Evolutionary conservation across 2,329 filamentous ascomycete species (phyloP), one percentile per base, ranked within the genome.

Genomic region (Aspergillus glaucus): DNA sequence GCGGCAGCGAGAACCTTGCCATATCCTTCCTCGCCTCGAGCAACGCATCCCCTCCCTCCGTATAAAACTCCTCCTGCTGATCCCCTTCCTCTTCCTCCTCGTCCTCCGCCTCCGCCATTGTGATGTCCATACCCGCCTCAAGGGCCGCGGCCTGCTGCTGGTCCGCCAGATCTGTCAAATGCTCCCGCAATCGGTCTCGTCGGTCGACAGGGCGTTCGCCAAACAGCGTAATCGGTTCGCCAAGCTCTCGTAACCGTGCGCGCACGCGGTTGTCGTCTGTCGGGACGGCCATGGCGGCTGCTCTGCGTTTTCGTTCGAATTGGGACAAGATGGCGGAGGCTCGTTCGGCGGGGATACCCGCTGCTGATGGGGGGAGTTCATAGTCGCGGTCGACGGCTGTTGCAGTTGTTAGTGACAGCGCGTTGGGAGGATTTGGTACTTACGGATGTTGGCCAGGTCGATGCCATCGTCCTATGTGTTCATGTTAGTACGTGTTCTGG

Each of bases 41-140:
- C 21, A 98, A 75, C 37, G 85, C 84, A 3, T 81, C 76, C 1
- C 84, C 81, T 3, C 93, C 93, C 59, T 87, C 80, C 0, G 92
- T 95, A 67, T 96, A 98, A 68, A 96, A 98, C 60, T 98, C 93
- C 63, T 97, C 90, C 56, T 94, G 87, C 58, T 85, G 82, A 46
- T 91, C 88, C 2, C 78, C 84, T 44, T 81, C 83, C 15, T 83
- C 82, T 4, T 81, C 82, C 2, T 81, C 81, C 0, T n/a, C 37
- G n/a, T 74, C 77, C 15, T 67, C 71, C 6, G 62, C 63, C 14
- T 69, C 67, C 12, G 61, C 65, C n/a, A 73, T 68, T 7, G 67
- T 79, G 61, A 78, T 77, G 37, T 68, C 66, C 73, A 84, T 84
- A 41, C 74, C 71, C 17, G 75, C 63, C 64, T 79, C 75, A 21